phyloP scores from a whole-genome alignment of 2,329 filamentous ascomycete genomes.

The Colletotrichum shisoi region DNA sequence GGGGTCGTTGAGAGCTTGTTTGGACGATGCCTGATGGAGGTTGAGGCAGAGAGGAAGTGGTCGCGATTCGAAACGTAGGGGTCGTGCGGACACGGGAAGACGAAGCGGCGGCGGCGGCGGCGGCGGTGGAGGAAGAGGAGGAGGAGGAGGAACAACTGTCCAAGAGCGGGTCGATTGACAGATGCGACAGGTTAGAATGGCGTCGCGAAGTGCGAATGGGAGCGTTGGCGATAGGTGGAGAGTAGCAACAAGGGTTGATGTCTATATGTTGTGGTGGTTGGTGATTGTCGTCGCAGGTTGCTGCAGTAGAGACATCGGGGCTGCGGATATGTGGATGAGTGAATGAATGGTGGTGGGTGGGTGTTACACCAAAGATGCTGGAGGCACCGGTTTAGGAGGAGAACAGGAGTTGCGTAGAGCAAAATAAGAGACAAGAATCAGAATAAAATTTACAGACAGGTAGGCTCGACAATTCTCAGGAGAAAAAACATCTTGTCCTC shows the following conservation, averaged over 20 bases:
- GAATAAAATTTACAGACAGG: too few relatives aligned
- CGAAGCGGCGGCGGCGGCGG: too few relatives aligned
- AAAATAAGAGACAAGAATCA: too few relatives aligned
- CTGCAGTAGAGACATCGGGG: not conserved
- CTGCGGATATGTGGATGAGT: not conserved
- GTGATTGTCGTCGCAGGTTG: not conserved
- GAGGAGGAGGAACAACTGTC: not conserved
- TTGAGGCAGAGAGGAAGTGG: conserved; percentile 5
- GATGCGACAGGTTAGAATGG: conserved; percentile 1
- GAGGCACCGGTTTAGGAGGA: not conserved
- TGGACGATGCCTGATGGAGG: not conserved
- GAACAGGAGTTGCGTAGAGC: too few relatives aligned
- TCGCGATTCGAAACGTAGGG: conserved; percentile 29
- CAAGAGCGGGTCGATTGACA: not conserved
- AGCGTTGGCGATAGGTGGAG: not conserved
- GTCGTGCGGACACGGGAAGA: conserved; percentile 2
- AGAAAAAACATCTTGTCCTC: conserved; percentile 39
- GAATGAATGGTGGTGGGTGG: not conserved
- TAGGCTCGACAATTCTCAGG: conserved; percentile 1
- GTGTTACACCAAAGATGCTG: conserved; percentile 6
- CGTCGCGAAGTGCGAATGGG: conserved; percentile 14
- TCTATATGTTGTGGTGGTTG: not conserved
- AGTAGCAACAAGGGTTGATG: not conserved
- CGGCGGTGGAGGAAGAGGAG: too few relatives aligned
- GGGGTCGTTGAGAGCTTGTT: conserved; percentile 19